phyloP scores from a whole-genome alignment of 306 rosid genomes.

The Quercus glauca region DNA sequence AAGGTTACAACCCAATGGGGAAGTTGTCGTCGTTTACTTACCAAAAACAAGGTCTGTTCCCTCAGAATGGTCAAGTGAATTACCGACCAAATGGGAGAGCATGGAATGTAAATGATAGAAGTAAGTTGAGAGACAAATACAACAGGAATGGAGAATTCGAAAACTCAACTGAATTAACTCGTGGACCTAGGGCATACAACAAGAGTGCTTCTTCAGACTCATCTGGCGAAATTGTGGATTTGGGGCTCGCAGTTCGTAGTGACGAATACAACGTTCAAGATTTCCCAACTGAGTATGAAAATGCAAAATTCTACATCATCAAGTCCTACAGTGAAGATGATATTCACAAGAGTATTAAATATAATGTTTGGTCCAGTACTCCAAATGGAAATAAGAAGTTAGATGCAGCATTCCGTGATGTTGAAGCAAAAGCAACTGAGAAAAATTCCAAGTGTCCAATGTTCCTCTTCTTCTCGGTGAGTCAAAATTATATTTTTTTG shows the following conservation, averaged over 20 bases:
- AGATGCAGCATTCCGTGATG: constrained; percentile 56
- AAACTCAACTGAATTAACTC: constrained; percentile 43
- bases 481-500: constrained; percentile 18
- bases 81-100: constrained; percentile 38
- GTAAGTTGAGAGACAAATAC: constrained; percentile 31
- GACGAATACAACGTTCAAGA: constrained; percentile 61
- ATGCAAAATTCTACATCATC: constrained; percentile 68
- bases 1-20: constrained; percentile 38
- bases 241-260: constrained; percentile 32
- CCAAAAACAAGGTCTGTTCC: constrained; percentile 31
- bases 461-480: constrained; percentile 90
- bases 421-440: constrained; percentile 47
- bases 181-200: constrained; percentile 67
- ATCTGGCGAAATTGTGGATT: constrained; percentile 39
- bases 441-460: constrained; percentile 51
- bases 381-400: constrained; percentile 70
- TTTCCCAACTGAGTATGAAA: constrained; percentile 52
- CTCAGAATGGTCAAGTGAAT: constrained; percentile 18
- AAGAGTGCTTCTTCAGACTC: constrained; percentile 30
- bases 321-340: constrained; percentile 93
- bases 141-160: constrained; percentile 43
- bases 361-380: constrained; percentile 88
- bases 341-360: constrained; percentile 68
- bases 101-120: constrained; percentile 36
- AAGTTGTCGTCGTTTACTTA: constrained; percentile 35